phyloP scores from a whole-genome alignment of 2,329 filamentous ascomycete species.

The Colletotrichum melonis region DNA sequence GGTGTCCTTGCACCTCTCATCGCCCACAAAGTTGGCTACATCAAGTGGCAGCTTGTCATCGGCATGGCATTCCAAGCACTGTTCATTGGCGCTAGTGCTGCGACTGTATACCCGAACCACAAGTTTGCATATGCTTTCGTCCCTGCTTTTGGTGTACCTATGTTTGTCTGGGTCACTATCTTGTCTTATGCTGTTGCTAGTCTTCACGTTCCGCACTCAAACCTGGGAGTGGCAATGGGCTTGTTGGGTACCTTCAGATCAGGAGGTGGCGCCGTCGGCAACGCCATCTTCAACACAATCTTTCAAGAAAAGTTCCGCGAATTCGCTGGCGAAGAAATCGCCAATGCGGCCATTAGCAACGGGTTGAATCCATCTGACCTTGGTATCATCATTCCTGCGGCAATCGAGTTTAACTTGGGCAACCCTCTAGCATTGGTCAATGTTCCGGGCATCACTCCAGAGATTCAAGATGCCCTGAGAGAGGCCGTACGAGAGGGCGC shows the following conservation, averaged over 20 bases:
- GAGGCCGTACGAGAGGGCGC: constrained; percentile 22
- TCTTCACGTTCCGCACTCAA: constrained; percentile 44
- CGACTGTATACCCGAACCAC: constrained; percentile 42
- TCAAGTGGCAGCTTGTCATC: constrained; percentile 44
- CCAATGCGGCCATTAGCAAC: constrained; percentile 40
- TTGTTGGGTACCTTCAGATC: constrained; percentile 45
- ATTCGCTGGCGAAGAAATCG: constrained; percentile 42
- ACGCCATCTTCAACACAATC: constrained; percentile 48
- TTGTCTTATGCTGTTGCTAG: constrained; percentile 44
- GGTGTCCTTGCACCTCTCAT: constrained; percentile 41
- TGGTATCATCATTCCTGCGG: constrained; percentile 41
- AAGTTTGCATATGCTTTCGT: constrained; percentile 44
- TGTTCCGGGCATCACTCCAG: constrained; percentile 34
- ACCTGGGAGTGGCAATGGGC: constrained; percentile 45
- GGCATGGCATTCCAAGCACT: constrained; percentile 44
- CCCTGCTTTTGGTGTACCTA: constrained; percentile 45
- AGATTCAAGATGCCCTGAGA: constrained; percentile 14
- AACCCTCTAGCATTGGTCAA: constrained; percentile 38
- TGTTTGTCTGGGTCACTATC: constrained; percentile 46
- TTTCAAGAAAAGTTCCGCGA: constrained; percentile 36
- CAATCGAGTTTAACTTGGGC: constrained; percentile 45
- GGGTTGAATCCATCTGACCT: constrained; percentile 40
- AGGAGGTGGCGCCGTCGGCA: constrained; percentile 46
- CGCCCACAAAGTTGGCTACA: constrained; percentile 45
- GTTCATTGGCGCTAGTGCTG: constrained; percentile 43